Conservation (phyloP, 2,329 filamentous ascomycete genomes). For the Stagonosporopsis vannaccii region DNA sequence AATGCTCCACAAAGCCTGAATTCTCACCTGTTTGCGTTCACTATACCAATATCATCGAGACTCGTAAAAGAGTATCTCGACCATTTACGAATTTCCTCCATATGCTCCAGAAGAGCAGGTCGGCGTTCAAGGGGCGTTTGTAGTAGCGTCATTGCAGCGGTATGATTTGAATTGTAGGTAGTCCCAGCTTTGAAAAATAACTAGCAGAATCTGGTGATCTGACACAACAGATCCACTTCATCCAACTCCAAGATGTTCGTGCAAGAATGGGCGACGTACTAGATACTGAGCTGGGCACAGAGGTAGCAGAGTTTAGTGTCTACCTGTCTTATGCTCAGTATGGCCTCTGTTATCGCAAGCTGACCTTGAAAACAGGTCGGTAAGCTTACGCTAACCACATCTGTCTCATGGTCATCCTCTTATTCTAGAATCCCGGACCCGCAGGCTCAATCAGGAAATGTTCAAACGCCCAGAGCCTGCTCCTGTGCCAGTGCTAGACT, state of each 20-base stretch:
- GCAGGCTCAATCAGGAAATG: neutral
- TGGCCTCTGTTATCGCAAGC: neutral
- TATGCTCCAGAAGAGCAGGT: neutral
- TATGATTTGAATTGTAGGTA: constrained; percentile 31
- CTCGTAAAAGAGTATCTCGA: neutral
- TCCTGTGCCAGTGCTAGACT: neutral
- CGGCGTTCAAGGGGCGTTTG: constrained; percentile 24
- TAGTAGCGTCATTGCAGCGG: neutral
- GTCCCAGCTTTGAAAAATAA: constrained; percentile 18
- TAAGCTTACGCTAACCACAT: constrained; percentile 3
- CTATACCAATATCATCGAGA: neutral
- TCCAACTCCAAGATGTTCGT: neutral
- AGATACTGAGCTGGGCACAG: neutral
- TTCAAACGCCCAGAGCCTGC: neutral
- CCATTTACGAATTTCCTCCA: neutral
- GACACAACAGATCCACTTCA: constrained; percentile 15
- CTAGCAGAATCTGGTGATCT: constrained; percentile 21
- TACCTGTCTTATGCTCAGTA: neutral
- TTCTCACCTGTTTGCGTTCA: neutral
- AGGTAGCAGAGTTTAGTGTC: neutral
- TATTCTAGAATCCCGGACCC: neutral
- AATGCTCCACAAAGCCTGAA: neutral
- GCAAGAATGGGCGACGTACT: neutral
- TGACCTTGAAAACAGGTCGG: constrained; percentile 2
- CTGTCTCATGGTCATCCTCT: neutral